Evolutionary conservation across 225 moss, liverwort and hornwort species (phyloP).

Genomic region (Lunularia cruciata): DNA sequence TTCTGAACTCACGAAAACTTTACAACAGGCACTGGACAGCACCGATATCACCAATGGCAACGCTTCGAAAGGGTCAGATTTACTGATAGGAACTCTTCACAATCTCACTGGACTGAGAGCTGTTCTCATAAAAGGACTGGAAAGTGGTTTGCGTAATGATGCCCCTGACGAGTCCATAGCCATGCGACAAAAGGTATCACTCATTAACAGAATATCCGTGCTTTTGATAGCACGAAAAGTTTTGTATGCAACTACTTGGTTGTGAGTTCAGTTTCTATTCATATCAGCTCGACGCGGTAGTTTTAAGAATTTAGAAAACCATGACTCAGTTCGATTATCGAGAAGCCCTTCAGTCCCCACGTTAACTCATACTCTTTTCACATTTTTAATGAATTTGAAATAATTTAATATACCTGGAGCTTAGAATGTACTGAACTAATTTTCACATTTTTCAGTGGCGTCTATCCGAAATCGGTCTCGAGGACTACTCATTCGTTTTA

Average conservation of each 20-base stretch:
- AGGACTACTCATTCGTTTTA: conserved; percentile 90
- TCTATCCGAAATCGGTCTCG: conserved; percentile 86
- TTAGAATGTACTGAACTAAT: neutral
- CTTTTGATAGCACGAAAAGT: too few species aligned
- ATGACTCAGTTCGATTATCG: neutral
- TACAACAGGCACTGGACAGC: conserved; percentile 52
- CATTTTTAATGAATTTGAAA: too few species aligned
- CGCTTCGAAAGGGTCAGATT: conserved; percentile 46
- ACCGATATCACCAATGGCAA: conserved; percentile 33
- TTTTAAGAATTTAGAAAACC: too few species aligned
- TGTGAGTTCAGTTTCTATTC: too few species aligned
- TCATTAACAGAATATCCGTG: too few species aligned
- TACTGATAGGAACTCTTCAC: conserved; percentile 66
- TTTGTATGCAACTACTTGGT: too few species aligned
- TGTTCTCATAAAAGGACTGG: conserved; percentile 63
- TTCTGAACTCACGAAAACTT: too few species aligned
- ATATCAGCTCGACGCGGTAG: too few species aligned
- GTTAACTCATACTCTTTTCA: too few species aligned
- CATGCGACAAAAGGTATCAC: conserved; percentile 91
- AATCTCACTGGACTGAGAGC: conserved; percentile 67
- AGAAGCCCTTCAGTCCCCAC: neutral
- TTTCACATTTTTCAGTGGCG: conserved; percentile 55
- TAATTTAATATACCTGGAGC: too few species aligned
- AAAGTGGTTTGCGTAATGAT: conserved; percentile 83
- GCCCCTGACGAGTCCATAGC: conserved; percentile 84